phyloP scores from a whole-genome alignment of 1,139 yeast genomes.

The Suhomyces taliae region DNA sequence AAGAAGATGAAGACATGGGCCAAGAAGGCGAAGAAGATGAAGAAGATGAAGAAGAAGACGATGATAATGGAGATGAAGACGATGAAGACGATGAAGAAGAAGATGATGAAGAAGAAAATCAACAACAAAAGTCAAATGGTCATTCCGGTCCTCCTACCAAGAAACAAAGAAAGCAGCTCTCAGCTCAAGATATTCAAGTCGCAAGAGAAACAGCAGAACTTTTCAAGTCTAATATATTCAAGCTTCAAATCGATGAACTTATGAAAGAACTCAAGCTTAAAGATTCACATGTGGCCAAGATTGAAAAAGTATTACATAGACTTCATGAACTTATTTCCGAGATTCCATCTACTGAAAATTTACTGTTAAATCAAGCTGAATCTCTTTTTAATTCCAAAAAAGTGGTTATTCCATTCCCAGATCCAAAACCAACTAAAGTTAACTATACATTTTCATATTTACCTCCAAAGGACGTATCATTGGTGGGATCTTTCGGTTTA shows the following conservation, averaged over 20 bases:
- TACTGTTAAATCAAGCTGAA: slow-evolving; percentile 56
- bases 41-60: slow-evolving; percentile 12
- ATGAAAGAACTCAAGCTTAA: slow-evolving; percentile 75
- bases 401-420: slow-evolving; percentile 79
- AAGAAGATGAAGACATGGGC: slow-evolving; percentile 13
- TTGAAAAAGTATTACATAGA: slow-evolving; percentile 78
- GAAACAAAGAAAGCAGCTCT: slow-evolving; percentile 43
- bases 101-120: slow-evolving; percentile 16
- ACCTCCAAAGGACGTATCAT: slow-evolving; percentile 73
- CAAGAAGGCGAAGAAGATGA: neutral
- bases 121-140: slow-evolving; percentile 10
- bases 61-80: slow-evolving; percentile 15
- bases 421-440: slow-evolving; percentile 73
- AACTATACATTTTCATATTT: slow-evolving; percentile 70
- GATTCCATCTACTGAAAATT: slow-evolving; percentile 54
- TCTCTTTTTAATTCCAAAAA: slow-evolving; percentile 46
- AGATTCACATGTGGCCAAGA: slow-evolving; percentile 61
- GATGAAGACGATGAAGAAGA: slow-evolving; percentile 14
- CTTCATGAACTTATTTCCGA: slow-evolving; percentile 67
- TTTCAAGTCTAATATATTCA: slow-evolving; percentile 92
- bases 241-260: slow-evolving; percentile 88
- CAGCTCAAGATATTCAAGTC: slow-evolving; percentile 85
- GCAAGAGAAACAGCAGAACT: slow-evolving; percentile 93
- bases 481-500: slow-evolving; percentile 87
- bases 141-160: slow-evolving; percentile 24